Evolutionary conservation across 2,329 filamentous ascomycete genomes (phyloP).

Genomic region (Aphanocladium album): DNA sequence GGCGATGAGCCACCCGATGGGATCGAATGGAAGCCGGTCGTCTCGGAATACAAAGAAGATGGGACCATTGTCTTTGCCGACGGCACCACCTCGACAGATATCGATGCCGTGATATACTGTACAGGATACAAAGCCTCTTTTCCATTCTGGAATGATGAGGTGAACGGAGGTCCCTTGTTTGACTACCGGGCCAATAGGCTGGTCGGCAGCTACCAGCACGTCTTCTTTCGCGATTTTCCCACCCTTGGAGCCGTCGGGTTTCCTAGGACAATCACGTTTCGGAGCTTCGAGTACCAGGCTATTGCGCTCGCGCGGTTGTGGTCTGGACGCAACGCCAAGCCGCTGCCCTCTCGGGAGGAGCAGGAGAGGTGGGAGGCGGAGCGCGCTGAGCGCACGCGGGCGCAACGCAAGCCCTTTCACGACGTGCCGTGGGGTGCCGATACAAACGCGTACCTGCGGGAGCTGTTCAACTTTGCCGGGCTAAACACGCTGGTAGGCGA

Average conservation of each 20-base stretch:
- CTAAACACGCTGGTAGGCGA: slow-evolving; percentile 42
- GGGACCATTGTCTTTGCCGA: slow-evolving; percentile 38
- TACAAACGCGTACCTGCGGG: slow-evolving; percentile 41
- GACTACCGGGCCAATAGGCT: slow-evolving; percentile 44
- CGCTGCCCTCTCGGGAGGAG: slow-evolving; percentile 34
- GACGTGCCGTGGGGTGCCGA: slow-evolving; percentile 51
- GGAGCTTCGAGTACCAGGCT: slow-evolving; percentile 53
- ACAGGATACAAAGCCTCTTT: slow-evolving; percentile 36
- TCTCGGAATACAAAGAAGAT: slow-evolving; percentile 38
- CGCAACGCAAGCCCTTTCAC: slow-evolving; percentile 42
- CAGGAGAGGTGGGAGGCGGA: slow-evolving; percentile 43
- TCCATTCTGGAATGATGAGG: slow-evolving; percentile 43
- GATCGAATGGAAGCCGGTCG: slow-evolving; percentile 49
- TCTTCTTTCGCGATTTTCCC: slow-evolving; percentile 43
- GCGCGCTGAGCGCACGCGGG: slow-evolving; percentile 26
- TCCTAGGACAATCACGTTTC: slow-evolving; percentile 27
- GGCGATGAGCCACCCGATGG: slow-evolving; percentile 40
- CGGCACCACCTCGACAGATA: slow-evolving; percentile 20
- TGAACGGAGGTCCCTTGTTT: slow-evolving; percentile 43
- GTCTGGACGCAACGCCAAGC: slow-evolving; percentile 32
- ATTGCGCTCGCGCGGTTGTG: slow-evolving; percentile 47
- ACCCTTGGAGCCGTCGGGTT: slow-evolving; percentile 33
- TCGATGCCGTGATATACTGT: slow-evolving; percentile 27
- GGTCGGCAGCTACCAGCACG: slow-evolving; percentile 45
- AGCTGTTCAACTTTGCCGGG: slow-evolving; percentile 44